phyloP scores from a whole-genome alignment of 345 rosid species.

The Clarkia xantiana region DNA sequence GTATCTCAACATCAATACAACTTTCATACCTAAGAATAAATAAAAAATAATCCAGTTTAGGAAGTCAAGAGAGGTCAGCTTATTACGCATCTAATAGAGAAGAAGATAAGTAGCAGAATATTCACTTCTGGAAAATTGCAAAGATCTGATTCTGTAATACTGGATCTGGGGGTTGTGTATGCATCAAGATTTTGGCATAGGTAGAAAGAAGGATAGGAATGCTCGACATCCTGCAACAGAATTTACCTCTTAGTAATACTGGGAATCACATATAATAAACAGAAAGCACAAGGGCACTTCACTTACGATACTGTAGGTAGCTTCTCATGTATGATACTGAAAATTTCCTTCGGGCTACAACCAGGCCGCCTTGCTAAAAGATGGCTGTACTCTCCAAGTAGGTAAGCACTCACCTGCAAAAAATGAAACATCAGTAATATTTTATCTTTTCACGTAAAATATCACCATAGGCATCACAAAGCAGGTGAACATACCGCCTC shows the following conservation, averaged over 20 bases:
- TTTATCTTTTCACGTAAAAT: no score
- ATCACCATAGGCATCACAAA: no score
- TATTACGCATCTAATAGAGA: constrained; percentile 1
- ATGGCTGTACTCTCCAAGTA: constrained; percentile 95
- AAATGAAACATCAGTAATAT: no score
- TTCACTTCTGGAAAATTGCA: constrained; percentile 88
- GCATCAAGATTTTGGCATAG: constrained; percentile 97
- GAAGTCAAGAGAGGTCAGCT: constrained; percentile 5
- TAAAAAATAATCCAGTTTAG: constrained; percentile 8
- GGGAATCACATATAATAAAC: background rate
- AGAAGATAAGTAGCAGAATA: constrained; percentile 8
- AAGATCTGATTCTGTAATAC: constrained; percentile 82
- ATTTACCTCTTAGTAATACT: constrained; percentile 1
- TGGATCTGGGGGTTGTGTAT: constrained; percentile 69
- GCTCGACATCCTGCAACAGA: constrained; percentile 53
- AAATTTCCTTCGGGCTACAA: constrained; percentile 91
- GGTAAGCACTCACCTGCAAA: constrained; percentile 82
- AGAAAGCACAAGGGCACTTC: constrained; percentile 11
- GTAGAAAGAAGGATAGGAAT: constrained; percentile 92
- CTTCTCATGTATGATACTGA: constrained; percentile 76
- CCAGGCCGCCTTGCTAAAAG: constrained; percentile 93
- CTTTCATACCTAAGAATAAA: constrained; percentile 62
- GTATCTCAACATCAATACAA: constrained; percentile 97
- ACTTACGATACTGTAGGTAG: constrained; percentile 97
- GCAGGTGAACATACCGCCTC: no score